Percentiles rank a stretch among this genome's conserved stretches.
Evolutionary conservation across 148 eudicot genomes (phyloP).

Genomic region (Nyssa sinensis): DNA sequence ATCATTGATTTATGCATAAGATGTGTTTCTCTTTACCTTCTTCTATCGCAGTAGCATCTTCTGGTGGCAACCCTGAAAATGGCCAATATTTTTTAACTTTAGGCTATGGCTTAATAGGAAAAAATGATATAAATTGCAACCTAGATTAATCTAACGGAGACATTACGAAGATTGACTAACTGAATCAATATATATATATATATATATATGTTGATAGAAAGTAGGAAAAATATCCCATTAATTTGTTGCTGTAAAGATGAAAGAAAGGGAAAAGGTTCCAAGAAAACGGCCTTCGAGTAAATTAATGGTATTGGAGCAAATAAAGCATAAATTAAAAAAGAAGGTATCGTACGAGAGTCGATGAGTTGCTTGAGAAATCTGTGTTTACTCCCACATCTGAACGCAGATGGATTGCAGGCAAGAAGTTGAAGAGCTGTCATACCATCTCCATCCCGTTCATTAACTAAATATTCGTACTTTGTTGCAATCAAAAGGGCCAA

Average conservation of each 20-base stretch:
- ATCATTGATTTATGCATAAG: background rate
- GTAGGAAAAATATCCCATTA: too few species aligned
- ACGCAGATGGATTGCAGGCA: constrained; percentile 5
- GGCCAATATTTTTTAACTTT: background rate
- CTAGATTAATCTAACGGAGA: too few species aligned
- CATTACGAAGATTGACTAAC: too few species aligned
- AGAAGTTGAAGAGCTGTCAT: constrained; percentile 24
- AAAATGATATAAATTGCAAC: too few species aligned
- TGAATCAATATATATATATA: too few species aligned
- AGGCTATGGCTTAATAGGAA: too few species aligned
- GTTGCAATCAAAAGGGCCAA: constrained; percentile 3
- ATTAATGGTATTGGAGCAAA: too few species aligned
- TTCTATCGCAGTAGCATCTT: background rate
- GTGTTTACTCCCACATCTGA: background rate
- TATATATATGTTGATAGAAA: too few species aligned
- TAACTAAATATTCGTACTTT: background rate
- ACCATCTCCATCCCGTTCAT: background rate
- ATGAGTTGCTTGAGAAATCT: background rate
- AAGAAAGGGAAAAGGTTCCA: too few species aligned
- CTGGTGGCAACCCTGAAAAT: background rate
- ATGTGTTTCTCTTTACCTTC: background rate
- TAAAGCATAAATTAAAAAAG: too few species aligned
- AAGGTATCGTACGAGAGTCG: background rate
- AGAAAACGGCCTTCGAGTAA: too few species aligned
- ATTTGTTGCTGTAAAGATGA: too few species aligned